Conservation (phyloP, 2,329 filamentous ascomycete genomes). For the Stagonosporopsis cucurbitacearum region DNA sequence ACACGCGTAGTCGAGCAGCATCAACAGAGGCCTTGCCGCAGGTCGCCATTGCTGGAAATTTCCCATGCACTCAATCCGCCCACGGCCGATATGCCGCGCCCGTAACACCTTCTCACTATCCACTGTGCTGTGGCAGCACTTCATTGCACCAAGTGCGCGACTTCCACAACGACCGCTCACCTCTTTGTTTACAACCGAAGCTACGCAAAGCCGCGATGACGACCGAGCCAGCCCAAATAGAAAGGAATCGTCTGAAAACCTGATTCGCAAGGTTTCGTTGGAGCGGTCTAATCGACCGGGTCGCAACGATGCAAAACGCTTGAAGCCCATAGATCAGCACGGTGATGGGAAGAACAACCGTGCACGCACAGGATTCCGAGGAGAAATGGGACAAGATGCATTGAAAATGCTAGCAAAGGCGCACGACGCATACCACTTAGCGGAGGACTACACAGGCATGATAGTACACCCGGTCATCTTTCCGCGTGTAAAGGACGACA, state of each 20-base stretch:
- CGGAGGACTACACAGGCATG: conserved; percentile 27
- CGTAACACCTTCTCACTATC: conserved; percentile 43
- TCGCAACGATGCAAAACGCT: not conserved
- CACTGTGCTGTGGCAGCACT: conserved; percentile 44
- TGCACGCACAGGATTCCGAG: not conserved
- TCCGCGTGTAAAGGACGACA: conserved; percentile 11
- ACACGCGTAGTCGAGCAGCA: conserved; percentile 6
- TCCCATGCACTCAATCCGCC: conserved; percentile 36
- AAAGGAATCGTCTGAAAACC: not conserved
- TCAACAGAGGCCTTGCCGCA: conserved; percentile 8
- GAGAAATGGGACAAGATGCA: not conserved
- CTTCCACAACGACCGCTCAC: conserved; percentile 24
- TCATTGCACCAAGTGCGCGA: conserved; percentile 28
- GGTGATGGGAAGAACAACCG: not conserved
- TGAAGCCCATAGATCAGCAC: not conserved
- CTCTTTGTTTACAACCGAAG: conserved; percentile 23
- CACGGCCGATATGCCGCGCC: conserved; percentile 40
- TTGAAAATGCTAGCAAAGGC: conserved; percentile 15
- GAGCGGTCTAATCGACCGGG: not conserved
- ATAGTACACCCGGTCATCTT: conserved; percentile 21
- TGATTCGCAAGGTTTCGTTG: not conserved
- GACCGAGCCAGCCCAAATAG: not conserved
- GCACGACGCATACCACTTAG: conserved; percentile 16
- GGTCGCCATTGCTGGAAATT: conserved; percentile 15
- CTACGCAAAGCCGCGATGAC: not conserved